Conservation (phyloP, 345 rosid species). For the Ceriops decandra region DNA sequence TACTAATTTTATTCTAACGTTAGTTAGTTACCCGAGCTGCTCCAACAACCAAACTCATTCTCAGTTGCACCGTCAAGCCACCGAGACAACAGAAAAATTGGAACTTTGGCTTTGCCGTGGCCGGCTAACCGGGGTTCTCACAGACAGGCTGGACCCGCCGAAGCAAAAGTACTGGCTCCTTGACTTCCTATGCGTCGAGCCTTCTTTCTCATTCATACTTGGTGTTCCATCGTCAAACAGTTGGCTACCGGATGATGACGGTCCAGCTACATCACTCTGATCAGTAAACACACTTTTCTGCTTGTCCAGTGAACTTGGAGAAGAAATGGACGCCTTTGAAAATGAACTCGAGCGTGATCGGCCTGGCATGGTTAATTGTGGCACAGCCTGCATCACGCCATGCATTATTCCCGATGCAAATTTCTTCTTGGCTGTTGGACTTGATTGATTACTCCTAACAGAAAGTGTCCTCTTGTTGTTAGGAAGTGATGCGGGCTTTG, state of each 20-base stretch:
- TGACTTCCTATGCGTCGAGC: slow-evolving; percentile 34
- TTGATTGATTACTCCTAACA: slow-evolving; percentile 73
- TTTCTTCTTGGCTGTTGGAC: slow-evolving; percentile 75
- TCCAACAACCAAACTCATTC: not conserved
- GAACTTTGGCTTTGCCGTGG: slow-evolving; percentile 32
- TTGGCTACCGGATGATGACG: slow-evolving; percentile 49
- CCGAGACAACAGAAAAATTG: slow-evolving; percentile 39
- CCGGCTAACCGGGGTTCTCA: slow-evolving; percentile 42
- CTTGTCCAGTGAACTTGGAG: slow-evolving; percentile 54
- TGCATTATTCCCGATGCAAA: slow-evolving; percentile 54
- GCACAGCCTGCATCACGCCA: slow-evolving; percentile 52
- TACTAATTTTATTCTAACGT: slow-evolving; percentile 19
- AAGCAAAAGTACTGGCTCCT: slow-evolving; percentile 73
- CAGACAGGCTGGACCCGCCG: slow-evolving; percentile 48
- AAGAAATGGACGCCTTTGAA: slow-evolving; percentile 60
- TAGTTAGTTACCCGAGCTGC: not conserved
- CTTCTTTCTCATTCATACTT: slow-evolving; percentile 35
- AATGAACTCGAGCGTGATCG: slow-evolving; percentile 77
- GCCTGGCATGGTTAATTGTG: slow-evolving; percentile 35
- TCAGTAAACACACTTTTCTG: slow-evolving; percentile 53
- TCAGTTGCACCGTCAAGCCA: slow-evolving; percentile 30
- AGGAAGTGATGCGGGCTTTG: slow-evolving; percentile 45
- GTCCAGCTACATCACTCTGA: slow-evolving; percentile 35
- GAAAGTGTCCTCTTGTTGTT: slow-evolving; percentile 65
- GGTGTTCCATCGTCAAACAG: slow-evolving; percentile 30